Evolutionary conservation across 768 basidiomycete species (phyloP), one percentile per base, ranked within the genome.

Genomic region (Lentinula boryana): DNA sequence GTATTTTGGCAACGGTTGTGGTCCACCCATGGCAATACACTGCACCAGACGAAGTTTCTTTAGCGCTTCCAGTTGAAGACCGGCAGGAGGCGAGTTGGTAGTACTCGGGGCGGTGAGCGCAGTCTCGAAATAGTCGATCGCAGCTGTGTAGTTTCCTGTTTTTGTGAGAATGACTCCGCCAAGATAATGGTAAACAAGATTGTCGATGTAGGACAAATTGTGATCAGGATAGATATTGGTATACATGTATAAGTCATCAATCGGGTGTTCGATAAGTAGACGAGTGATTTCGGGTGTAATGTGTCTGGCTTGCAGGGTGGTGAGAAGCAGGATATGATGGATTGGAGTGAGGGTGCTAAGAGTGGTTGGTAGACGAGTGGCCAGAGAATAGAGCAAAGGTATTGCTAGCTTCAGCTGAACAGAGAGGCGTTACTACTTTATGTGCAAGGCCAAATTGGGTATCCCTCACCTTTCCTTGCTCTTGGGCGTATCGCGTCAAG

Each of bases 21-120:
- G 49, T 32, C 49, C 58, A 21, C 94, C 94, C 56, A 84, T 79
- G 21, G 82, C 76, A 60, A 95, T 90, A 50, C 95, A 72, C 69
- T 94, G 92, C 5, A 93, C 83, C 4, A 95, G 76, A 21, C 81
- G 74, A 51, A 93, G 74, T 72, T 95, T 94, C 79, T 95, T 95
- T 66, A 88, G 75, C 0, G 93, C 93, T 68, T 95, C 93, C 66
- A 94, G 71, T 70, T 96, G 93, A 3, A 95, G 76, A 41, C 49
- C 58, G 3, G 84, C 80, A 0, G 85, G 83, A 43, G 72, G 78
- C 9, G 69, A 75, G 27, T 80, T 87, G 21, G 15, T 16, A 16
- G 62, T 40, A 18, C n/a, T 35, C 4, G 84, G 88, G 21, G 81
- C 80, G 36, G 82, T 83, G 23, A 86, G 85, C 61, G 87, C 88